These are phyloP conservation scores for Theobroma grandiflorum DNA, from an alignment of 441 rosid species.

Conservation along the genomic window DNA sequence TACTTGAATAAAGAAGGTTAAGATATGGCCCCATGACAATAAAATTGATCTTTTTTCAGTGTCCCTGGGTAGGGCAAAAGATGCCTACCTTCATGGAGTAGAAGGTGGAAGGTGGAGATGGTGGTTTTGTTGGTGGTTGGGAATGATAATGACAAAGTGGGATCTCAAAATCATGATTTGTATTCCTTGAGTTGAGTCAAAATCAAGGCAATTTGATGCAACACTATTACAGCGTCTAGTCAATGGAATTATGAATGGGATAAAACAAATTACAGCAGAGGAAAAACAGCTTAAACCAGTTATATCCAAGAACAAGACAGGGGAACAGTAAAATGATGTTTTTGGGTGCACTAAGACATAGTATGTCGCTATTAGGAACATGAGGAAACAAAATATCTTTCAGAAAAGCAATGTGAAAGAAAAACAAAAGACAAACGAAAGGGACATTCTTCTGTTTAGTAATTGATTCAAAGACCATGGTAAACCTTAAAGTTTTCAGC, in stretches of 20 bases:
- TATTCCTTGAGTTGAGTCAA: slow-evolving; percentile 30
- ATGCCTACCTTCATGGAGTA: slow-evolving; percentile 34
- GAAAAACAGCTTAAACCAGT: neutral
- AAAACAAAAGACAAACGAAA: slow-evolving; percentile 1
- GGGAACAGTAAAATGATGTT: slow-evolving; percentile 12
- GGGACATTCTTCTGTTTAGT: slow-evolving; percentile 14
- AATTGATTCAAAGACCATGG: neutral
- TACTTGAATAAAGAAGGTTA: slow-evolving; percentile 36
- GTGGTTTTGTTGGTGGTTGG: slow-evolving; percentile 43
- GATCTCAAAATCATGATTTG: slow-evolving; percentile 44
- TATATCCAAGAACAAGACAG: neutral
- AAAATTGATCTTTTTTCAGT: slow-evolving; percentile 29
- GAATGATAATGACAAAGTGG: slow-evolving; percentile 40
- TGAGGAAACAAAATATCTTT: no score
- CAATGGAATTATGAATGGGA: neutral
- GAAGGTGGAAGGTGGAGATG: slow-evolving; percentile 45
- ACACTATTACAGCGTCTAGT: neutral
- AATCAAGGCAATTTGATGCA: slow-evolving; percentile 26
- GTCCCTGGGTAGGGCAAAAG: slow-evolving; percentile 45
- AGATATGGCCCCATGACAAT: slow-evolving; percentile 45
- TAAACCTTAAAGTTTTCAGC: slow-evolving; percentile 5
- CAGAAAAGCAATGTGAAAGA: neutral
- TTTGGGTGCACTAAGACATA: slow-evolving; percentile 12
- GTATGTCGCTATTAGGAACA: neutral
- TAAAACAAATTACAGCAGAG: neutral